Conservation (phyloP, 768 basidiomycete genomes). For the Lentinula sp. region DNA sequence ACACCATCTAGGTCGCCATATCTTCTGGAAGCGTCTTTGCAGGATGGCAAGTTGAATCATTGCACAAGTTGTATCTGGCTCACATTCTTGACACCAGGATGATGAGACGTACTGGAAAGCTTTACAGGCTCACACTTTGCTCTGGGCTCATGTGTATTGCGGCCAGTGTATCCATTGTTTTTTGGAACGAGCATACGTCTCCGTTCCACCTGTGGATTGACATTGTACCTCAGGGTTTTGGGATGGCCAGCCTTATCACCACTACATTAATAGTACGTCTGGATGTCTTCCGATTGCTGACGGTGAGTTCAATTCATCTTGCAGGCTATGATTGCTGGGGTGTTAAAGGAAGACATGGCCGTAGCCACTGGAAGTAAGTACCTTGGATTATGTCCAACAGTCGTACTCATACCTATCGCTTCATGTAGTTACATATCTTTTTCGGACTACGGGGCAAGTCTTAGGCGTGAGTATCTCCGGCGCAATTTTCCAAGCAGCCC, state of each 20-base stretch:
- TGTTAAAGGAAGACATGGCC: constrained; percentile 76
- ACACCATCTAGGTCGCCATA: constrained; percentile 55
- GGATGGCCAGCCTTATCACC: constrained; percentile 82
- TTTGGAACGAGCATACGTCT: constrained; percentile 62
- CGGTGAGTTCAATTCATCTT: constrained; percentile 8
- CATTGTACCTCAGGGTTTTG: constrained; percentile 76
- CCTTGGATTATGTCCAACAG: constrained; percentile 5
- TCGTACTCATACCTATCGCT: constrained; percentile 1
- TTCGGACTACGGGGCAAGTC: constrained; percentile 92
- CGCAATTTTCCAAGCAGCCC: constrained; percentile 75
- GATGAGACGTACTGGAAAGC: constrained; percentile 82
- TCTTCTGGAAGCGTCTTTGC: constrained; percentile 82
- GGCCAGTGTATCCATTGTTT: constrained; percentile 53
- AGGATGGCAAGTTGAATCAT: constrained; percentile 54
- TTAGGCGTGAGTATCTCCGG: constrained; percentile 89
- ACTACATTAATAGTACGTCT: constrained; percentile 72
- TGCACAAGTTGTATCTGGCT: not conserved
- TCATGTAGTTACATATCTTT: constrained; percentile 81
- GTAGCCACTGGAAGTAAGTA: constrained; percentile 86
- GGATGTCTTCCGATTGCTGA: constrained; percentile 1
- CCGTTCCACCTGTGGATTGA: constrained; percentile 68
- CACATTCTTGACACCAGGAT: constrained; percentile 40
- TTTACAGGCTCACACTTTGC: constrained; percentile 56
- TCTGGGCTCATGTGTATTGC: constrained; percentile 57
- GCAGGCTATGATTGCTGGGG: constrained; percentile 83